phyloP scores from a whole-genome alignment of 768 basidiomycete species.

The Psilocybe subaeruginosa region DNA sequence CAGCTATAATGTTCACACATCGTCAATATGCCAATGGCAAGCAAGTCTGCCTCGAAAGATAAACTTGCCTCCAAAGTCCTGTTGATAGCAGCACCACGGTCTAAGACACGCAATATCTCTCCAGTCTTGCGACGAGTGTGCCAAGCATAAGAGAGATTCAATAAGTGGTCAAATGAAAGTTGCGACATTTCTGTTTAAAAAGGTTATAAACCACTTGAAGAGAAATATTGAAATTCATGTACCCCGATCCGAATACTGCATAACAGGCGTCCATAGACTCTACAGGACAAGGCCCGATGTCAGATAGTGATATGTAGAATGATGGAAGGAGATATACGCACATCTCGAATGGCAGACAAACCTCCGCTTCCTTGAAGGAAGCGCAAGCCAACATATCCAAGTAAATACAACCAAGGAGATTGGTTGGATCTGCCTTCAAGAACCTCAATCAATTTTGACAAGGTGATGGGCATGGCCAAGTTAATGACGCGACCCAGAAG shows the following conservation, averaged over 20 bases:
- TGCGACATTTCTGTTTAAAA: slow-evolving; percentile 72
- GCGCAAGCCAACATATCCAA: slow-evolving; percentile 68
- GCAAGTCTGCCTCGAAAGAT: not conserved
- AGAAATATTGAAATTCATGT: slow-evolving; percentile 13
- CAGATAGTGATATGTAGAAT: not conserved
- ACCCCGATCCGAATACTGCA: slow-evolving; percentile 85
- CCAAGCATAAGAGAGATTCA: slow-evolving; percentile 86
- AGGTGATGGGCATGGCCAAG: slow-evolving; percentile 65
- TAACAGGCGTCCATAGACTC: slow-evolving; percentile 85
- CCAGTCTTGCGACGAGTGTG: slow-evolving; percentile 85
- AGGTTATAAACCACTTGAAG: not conserved
- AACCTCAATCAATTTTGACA: slow-evolving; percentile 65
- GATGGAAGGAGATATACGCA: slow-evolving; percentile 26
- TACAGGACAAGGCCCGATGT: slow-evolving; percentile 23
- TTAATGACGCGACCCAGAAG: slow-evolving; percentile 79
- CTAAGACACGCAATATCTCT: slow-evolving; percentile 80
- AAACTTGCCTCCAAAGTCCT: slow-evolving; percentile 65
- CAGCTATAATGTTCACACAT: slow-evolving; percentile 43
- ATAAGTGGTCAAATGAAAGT: slow-evolving; percentile 83
- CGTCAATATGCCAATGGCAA: not conserved
- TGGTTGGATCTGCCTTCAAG: slow-evolving; percentile 49
- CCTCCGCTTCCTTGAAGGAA: slow-evolving; percentile 82
- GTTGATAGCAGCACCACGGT: slow-evolving; percentile 87
- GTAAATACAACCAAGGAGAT: slow-evolving; percentile 72
- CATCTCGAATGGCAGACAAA: slow-evolving; percentile 66